Percentiles rank a stretch among this genome's conserved stretches.
These are phyloP conservation scores for Chlamydomonas applanata DNA, from an alignment of 139 green algal species.

Conservation along the genomic window DNA sequence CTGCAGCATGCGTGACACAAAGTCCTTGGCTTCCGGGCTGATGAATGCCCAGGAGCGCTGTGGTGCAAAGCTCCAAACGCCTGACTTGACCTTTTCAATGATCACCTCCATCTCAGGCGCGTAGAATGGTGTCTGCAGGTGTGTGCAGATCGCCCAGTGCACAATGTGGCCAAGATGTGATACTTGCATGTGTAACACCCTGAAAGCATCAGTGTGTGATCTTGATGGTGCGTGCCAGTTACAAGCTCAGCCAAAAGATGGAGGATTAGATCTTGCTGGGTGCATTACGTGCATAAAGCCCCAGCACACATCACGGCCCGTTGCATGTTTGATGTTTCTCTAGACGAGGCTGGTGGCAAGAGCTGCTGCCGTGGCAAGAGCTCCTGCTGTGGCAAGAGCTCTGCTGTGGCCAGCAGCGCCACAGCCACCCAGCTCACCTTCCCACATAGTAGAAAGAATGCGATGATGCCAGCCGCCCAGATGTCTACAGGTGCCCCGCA, in stretches of 20 bases:
- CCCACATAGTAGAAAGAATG: slow-evolving; percentile 49
- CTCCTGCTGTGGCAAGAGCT: not conserved
- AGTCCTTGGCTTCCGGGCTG: slow-evolving; percentile 26
- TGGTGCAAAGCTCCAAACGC: slow-evolving; percentile 27
- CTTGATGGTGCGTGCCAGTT: no score
- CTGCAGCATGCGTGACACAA: slow-evolving; percentile 22
- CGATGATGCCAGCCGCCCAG: slow-evolving; percentile 36
- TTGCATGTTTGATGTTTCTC: not conserved
- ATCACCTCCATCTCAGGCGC: slow-evolving; percentile 18
- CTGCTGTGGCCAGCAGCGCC: not conserved
- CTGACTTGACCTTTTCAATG: slow-evolving; percentile 27
- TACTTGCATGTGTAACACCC: not conserved
- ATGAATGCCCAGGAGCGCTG: slow-evolving; percentile 21
- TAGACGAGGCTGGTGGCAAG: not conserved
- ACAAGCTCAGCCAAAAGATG: no score
- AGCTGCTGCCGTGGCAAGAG: no score
- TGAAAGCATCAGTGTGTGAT: not conserved
- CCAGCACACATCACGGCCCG: not conserved
- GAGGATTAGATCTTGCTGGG: no score
- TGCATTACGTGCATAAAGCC: no score
- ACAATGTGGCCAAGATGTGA: not conserved
- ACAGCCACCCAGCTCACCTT: slow-evolving; percentile 15
- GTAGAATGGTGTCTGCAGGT: slow-evolving; percentile 38
- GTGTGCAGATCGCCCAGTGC: not conserved
- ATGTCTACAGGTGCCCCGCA: slow-evolving; percentile 19